Evolutionary conservation across 257 asterid genomes (phyloP).

Genomic region (Nicotiana benthamiana): DNA sequence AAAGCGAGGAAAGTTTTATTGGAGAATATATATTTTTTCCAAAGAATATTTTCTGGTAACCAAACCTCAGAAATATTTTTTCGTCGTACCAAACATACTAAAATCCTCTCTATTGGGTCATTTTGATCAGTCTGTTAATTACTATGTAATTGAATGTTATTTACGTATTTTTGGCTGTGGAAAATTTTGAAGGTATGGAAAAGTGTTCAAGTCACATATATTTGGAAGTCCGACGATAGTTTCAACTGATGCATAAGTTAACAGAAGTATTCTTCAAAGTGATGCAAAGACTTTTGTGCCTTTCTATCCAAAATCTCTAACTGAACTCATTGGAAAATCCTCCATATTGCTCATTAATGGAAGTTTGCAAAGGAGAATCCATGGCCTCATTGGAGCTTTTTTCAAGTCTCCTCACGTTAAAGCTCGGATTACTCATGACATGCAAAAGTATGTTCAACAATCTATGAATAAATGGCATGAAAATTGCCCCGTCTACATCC

Average conservation of each 20-base stretch:
- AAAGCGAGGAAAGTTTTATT: no score
- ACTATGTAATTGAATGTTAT: neutral
- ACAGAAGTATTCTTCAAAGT: conserved; percentile 63
- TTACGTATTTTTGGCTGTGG: neutral
- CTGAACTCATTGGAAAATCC: conserved; percentile 76
- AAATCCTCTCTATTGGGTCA: neutral
- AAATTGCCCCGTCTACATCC: conserved; percentile 54
- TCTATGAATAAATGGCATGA: conserved; percentile 66
- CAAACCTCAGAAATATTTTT: neutral
- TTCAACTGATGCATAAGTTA: conserved; percentile 87
- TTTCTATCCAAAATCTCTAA: conserved; percentile 77
- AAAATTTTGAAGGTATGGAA: conserved; percentile 54
- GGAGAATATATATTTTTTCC: no score
- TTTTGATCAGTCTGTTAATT: neutral
- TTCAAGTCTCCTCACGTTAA: conserved; percentile 57
- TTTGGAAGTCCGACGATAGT: conserved; percentile 79
- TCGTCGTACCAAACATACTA: neutral
- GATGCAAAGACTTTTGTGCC: conserved; percentile 75
- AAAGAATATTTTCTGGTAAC: no score
- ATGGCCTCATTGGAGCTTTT: conserved; percentile 75
- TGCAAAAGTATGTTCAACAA: conserved; percentile 52
- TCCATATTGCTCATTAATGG: conserved; percentile 75
- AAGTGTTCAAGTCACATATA: conserved; percentile 81
- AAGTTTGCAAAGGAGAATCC: conserved; percentile 64
- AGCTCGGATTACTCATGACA: conserved; percentile 57